A percentile compares a stretch with the other conserved stretches of the same genome.
Evolutionary conservation across 1,284 basidiomycete species (phyloP).

Genomic region (Sparassis latifolia): DNA sequence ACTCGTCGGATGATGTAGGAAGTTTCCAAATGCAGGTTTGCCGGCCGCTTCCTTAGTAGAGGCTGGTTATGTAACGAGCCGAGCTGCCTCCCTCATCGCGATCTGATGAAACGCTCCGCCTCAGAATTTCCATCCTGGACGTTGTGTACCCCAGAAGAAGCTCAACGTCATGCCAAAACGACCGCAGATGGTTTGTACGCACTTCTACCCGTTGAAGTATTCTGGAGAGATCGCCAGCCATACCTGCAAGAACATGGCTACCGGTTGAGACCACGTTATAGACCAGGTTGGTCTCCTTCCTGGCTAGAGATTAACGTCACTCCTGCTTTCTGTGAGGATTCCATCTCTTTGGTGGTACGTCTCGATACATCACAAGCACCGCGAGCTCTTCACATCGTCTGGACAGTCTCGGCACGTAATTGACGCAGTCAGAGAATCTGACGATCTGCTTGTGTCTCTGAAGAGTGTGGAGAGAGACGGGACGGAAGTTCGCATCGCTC

Average conservation of each 20-base stretch:
- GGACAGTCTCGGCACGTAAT: background rate
- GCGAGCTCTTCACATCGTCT: background rate
- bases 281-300: too few species aligned
- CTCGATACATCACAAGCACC: constrained; percentile 7
- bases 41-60: too few species aligned
- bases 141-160: background rate
- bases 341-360: constrained; percentile 7
- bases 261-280: constrained; percentile 5
- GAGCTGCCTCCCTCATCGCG: too few species aligned
- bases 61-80: too few species aligned
- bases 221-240: constrained; percentile 3
- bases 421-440: background rate
- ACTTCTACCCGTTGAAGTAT: background rate
- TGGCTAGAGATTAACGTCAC: too few species aligned
- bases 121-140: background rate
- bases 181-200: background rate
- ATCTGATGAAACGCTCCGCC: background rate
- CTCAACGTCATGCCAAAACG: background rate
- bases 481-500: constrained; percentile 9
- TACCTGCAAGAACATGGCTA: constrained; percentile 3
- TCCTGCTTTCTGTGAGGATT: too few species aligned
- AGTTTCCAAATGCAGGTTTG: too few species aligned
- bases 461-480: constrained; percentile 9
- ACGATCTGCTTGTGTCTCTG: constrained; percentile 14
- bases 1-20: too few species aligned